phyloP scores from a whole-genome alignment of 306 rosid species.

The Rubus idaeus region DNA sequence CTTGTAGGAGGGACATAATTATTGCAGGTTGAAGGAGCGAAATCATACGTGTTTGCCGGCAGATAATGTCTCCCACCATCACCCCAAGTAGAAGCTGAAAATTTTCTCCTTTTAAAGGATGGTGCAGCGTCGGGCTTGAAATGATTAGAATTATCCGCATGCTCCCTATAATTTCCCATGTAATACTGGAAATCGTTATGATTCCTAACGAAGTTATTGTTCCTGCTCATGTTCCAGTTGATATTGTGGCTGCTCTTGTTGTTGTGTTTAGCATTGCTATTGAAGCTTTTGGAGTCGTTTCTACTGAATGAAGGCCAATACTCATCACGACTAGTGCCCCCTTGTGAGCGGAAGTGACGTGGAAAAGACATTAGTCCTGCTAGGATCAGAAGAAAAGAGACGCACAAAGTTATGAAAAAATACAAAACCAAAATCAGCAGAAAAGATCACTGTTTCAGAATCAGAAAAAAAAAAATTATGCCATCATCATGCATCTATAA shows the following conservation, averaged over 20 bases:
- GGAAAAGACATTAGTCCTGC: slow-evolving; percentile 69
- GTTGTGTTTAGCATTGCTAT: slow-evolving; percentile 1
- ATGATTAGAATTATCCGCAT: slow-evolving; percentile 32
- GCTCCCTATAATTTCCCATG: slow-evolving; percentile 37
- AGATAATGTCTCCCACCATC: slow-evolving; percentile 55
- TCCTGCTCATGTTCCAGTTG: slow-evolving; percentile 56
- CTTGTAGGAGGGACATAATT: slow-evolving; percentile 45
- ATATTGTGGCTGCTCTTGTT: slow-evolving; percentile 16
- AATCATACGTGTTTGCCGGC: slow-evolving; percentile 41
- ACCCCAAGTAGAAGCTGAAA: slow-evolving; percentile 61
- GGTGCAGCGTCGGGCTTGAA: slow-evolving; percentile 45
- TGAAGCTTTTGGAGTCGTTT: slow-evolving; percentile 32
- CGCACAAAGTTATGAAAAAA: neutral
- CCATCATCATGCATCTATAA: no score
- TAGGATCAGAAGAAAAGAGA: neutral
- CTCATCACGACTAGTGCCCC: slow-evolving; percentile 44
- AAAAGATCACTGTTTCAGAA: neutral
- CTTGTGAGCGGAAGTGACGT: slow-evolving; percentile 54
- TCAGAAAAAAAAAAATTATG: neutral
- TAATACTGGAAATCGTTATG: slow-evolving; percentile 38
- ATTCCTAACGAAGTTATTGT: slow-evolving; percentile 36
- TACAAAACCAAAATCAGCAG: neutral
- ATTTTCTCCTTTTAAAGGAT: slow-evolving; percentile 70
- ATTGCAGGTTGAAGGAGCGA: slow-evolving; percentile 32
- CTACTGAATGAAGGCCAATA: slow-evolving; percentile 46